Conservation (phyloP, 257 asterid species). For the Ajuga chamaepitys region DNA sequence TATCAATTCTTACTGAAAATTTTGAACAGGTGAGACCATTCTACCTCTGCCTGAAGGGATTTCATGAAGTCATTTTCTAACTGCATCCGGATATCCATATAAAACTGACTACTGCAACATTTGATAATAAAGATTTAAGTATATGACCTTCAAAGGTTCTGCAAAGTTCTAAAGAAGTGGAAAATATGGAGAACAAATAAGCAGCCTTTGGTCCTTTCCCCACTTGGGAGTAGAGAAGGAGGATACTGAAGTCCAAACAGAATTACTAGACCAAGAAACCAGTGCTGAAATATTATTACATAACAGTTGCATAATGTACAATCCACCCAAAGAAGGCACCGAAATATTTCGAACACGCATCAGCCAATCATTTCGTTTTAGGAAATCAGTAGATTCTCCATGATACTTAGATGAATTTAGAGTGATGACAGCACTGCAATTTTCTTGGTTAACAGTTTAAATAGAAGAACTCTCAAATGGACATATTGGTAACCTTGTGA, state of each 20-base stretch:
- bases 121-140: not conserved
- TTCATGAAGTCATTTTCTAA: slow-evolving; percentile 79
- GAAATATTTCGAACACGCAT: not conserved
- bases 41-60: slow-evolving; percentile 85
- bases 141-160: not conserved
- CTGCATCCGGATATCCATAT: slow-evolving; percentile 58
- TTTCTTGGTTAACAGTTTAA: too few species aligned
- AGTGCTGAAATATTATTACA: not conserved
- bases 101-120: slow-evolving; percentile 78
- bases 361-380: not conserved
- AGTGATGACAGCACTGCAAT: not conserved
- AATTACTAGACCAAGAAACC: not conserved
- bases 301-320: not conserved
- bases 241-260: not conserved
- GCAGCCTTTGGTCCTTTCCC: not conserved
- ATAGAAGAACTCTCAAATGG: too few species aligned
- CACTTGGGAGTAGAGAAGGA: not conserved
- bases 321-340: not conserved
- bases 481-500: too few species aligned
- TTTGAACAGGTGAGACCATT: not conserved
- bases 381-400: not conserved
- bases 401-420: not conserved
- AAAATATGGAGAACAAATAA: not conserved
- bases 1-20: not conserved
- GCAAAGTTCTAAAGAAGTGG: not conserved